These are phyloP conservation scores for Chrysoporthe deuterocubensis DNA, from an alignment of 2,329 filamentous ascomycete species.

Conservation along the genomic window DNA sequence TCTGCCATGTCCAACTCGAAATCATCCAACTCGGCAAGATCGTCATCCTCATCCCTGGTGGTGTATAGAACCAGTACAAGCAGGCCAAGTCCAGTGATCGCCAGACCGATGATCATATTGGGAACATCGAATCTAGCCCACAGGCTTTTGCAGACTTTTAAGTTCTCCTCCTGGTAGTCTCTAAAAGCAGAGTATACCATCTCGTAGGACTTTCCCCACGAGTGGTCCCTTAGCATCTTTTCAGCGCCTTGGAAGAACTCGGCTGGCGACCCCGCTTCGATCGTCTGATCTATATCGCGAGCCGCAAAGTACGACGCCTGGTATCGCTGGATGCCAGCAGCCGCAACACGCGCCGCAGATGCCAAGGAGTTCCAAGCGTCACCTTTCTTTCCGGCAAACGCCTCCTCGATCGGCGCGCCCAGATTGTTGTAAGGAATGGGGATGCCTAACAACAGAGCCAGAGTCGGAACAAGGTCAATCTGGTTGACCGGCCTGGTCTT, in stretches of 20 bases:
- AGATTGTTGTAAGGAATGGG: conserved; percentile 97
- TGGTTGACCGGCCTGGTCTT: conserved; percentile 79
- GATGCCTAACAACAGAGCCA: conserved; percentile 84
- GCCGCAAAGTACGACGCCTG: conserved; percentile 80
- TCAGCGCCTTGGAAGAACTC: conserved; percentile 63
- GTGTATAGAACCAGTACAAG: conserved; percentile 75
- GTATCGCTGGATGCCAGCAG: conserved; percentile 88
- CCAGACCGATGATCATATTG: conserved; percentile 82
- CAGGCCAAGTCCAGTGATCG: conserved; percentile 70
- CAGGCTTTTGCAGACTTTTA: conserved; percentile 77
- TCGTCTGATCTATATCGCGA: conserved; percentile 67
- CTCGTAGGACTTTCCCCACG: conserved; percentile 41
- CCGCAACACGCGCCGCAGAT: conserved; percentile 73
- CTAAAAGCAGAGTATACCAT: conserved; percentile 62
- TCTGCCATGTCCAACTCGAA: conserved; percentile 64
- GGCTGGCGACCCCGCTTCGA: conserved; percentile 56
- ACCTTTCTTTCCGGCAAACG: conserved; percentile 74
- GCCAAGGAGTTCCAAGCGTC: conserved; percentile 78
- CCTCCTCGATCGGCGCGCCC: conserved; percentile 90
- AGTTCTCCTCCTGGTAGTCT: conserved; percentile 76
- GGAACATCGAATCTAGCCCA: conserved; percentile 93
- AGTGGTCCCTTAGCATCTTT: conserved; percentile 39
- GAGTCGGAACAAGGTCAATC: conserved; percentile 93
- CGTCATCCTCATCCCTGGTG: conserved; percentile 59
- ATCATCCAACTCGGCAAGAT: conserved; percentile 58